These are phyloP conservation scores for Stagonosporopsis cucurbitacearum DNA, from an alignment of 2,329 filamentous ascomycete species.

Conservation along the genomic window DNA sequence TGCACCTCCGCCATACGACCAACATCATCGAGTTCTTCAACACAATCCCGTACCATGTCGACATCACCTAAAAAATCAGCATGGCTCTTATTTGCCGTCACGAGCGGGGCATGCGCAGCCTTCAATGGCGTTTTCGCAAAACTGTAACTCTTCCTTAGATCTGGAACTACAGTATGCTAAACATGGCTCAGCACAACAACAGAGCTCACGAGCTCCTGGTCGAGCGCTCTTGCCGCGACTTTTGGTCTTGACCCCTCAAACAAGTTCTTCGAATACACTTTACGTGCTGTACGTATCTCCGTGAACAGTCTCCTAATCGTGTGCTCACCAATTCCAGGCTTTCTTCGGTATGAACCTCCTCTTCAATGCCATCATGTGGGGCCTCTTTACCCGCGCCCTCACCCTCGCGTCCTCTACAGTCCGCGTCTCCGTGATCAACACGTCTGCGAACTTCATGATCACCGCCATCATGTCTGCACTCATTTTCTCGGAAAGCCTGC, in stretches of 20 bases:
- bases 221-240: slow-evolving; percentile 55
- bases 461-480: slow-evolving; percentile 73
- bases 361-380: slow-evolving; percentile 86
- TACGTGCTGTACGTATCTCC: slow-evolving; percentile 54
- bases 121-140: slow-evolving; percentile 87
- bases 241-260: slow-evolving; percentile 56
- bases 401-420: slow-evolving; percentile 76
- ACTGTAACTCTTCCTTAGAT: slow-evolving; percentile 61
- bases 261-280: slow-evolving; percentile 56
- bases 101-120: slow-evolving; percentile 78
- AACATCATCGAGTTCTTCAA: background rate
- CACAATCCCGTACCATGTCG: slow-evolving; percentile 29
- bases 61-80: slow-evolving; percentile 30
- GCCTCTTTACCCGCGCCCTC: slow-evolving; percentile 80
- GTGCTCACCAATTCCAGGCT: slow-evolving; percentile 53
- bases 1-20: slow-evolving; percentile 6
- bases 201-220: slow-evolving; percentile 62
- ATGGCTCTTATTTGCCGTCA: slow-evolving; percentile 71
- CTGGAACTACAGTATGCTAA: slow-evolving; percentile 18
- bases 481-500: slow-evolving; percentile 75
- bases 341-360: slow-evolving; percentile 78
- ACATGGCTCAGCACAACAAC: slow-evolving; percentile 62
- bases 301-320: background rate
- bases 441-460: slow-evolving; percentile 79
- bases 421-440: slow-evolving; percentile 82